Evolutionary conservation across 306 rosid genomes (phyloP), one percentile per base, ranked within the genome.

Genomic region (Fagus crenata): DNA sequence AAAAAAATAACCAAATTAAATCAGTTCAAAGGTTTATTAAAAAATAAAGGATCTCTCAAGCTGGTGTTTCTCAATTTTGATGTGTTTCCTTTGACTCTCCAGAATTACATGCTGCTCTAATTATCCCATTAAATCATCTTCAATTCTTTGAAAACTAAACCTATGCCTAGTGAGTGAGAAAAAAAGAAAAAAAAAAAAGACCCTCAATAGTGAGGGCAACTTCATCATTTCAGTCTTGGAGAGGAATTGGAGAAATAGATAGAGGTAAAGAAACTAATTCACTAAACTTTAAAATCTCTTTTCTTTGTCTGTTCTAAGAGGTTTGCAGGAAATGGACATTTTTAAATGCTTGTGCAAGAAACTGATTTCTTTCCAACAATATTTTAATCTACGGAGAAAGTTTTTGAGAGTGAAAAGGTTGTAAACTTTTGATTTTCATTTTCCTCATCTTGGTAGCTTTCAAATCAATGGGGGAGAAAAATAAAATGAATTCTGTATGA

Each of bases 1-100:
- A 75, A 42, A 77, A 42, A 77, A 5, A 40, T 7, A 17, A 77
- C 22, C 56, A 37, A 58, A 67, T 36, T 0, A 68, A 13, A 77
- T 61, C 60, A 81, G 40, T 17, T 3, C 8, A 7, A 56, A 39
- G 33, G 15, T 14, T 15, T 49, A 28, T 9, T 3, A 54, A 12
- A 53, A 35, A 1, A 9, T 7, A 9, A 46, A 2, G 1, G 14
- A 14, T 46, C 28, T 22, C 28, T 22, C 28, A 22, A 22, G 28
- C 28, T 22, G 28, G 28, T 22, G 28, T 6, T 65, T 33, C 4
- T 7, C 14, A 2, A 15, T 71, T 71, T 69, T 71, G n/a, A 31
- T 40, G 54, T 18, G 58, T 58, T 58, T 28, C 11, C 69, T 42
- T 59, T 17, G 32, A 9, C 39, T 60, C 39, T 3, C 3, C 7